Percentiles rank a stretch among this genome's conserved stretches.
phyloP scores from a whole-genome alignment of 2,329 filamentous ascomycete species.

The Daldinia sp. region DNA sequence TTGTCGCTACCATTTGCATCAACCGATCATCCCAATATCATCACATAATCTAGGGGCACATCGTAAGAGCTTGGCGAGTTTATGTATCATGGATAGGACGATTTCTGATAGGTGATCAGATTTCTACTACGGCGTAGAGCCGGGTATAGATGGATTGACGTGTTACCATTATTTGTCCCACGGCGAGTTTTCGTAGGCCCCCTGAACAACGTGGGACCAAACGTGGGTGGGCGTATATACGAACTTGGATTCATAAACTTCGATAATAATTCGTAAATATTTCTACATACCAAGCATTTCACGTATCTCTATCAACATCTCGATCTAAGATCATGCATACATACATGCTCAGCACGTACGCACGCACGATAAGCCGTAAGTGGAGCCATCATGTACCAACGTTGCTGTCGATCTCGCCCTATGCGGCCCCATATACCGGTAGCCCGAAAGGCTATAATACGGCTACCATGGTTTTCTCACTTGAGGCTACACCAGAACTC shows the following conservation, averaged over 20 bases:
- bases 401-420: conserved; percentile 6
- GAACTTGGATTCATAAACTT: neutral
- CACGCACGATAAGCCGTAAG: neutral
- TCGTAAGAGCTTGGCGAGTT: neutral
- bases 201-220: neutral
- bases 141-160: neutral
- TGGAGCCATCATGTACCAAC: conserved; percentile 18
- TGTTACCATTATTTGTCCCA: neutral
- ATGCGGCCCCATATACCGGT: conserved; percentile 30
- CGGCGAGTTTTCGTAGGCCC: neutral
- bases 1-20: conserved; percentile 14
- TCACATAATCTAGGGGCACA: neutral
- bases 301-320: conserved; percentile 5
- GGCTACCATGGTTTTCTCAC: conserved; percentile 8
- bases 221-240: neutral
- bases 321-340: conserved; percentile 17
- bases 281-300: conserved; percentile 16
- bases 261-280: neutral
- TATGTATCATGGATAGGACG: neutral
- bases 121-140: neutral
- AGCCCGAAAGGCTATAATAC: conserved; percentile 10
- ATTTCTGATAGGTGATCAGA: neutral
- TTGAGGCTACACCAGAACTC: conserved; percentile 1
- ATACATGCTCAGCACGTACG: neutral
- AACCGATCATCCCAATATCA: conserved; percentile 3